Evolutionary conservation across 306 rosid species (phyloP).

Genomic region (Rosa persica): DNA sequence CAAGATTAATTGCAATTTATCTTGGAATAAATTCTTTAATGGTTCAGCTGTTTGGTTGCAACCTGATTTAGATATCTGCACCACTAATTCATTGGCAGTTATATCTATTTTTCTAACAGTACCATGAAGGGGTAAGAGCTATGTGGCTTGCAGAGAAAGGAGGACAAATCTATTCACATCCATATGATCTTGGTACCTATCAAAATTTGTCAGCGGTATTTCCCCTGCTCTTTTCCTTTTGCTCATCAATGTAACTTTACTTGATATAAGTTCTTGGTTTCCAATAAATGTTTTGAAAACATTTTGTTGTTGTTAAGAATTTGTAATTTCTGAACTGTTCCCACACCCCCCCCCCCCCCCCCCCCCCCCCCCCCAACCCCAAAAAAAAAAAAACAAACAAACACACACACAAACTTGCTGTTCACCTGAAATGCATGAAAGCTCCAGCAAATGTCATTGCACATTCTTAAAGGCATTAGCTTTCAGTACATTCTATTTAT

Average conservation of each 20-base stretch:
- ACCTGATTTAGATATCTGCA: constrained; percentile 11
- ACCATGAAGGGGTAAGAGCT: constrained; percentile 94
- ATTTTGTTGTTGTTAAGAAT: too few relatives aligned
- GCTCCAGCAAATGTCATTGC: not conserved
- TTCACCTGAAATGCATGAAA: not conserved
- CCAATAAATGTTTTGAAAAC: too few relatives aligned
- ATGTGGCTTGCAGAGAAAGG: constrained; percentile 98
- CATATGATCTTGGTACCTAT: constrained; percentile 87
- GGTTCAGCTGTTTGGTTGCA: constrained; percentile 20
- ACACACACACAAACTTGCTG: too few relatives aligned
- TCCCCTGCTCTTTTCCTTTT: constrained; percentile 8
- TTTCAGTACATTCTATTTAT: not conserved
- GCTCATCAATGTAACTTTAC: too few relatives aligned
- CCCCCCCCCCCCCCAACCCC: too few relatives aligned
- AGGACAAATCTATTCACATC: constrained; percentile 83
- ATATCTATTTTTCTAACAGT: constrained; percentile 43
- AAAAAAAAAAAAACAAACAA: too few relatives aligned
- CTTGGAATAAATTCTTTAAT: not conserved
- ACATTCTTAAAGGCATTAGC: not conserved
- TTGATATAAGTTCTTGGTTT: too few relatives aligned
- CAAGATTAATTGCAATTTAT: not conserved
- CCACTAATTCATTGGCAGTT: constrained; percentile 29
- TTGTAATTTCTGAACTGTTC: too few relatives aligned
- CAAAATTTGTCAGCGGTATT: constrained; percentile 78
- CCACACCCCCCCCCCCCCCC: too few relatives aligned